Conservation (phyloP, 371 early-diverging fungal species). For the Saksenaea vasiformis region DNA sequence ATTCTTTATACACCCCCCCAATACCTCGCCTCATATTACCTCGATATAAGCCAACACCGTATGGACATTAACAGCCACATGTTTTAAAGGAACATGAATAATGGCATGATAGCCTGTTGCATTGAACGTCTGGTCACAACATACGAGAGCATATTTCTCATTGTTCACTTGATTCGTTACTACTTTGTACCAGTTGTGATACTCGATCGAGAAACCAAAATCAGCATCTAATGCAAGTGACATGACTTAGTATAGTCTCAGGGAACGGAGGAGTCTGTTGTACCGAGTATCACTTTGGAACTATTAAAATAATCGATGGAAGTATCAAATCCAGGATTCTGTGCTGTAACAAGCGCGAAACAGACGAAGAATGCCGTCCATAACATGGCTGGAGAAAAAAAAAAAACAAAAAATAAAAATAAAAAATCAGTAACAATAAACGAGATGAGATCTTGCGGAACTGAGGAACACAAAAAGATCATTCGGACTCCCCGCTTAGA, state of each 20-base stretch:
- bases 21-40: too few species aligned
- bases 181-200: conserved; percentile 30
- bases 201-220: conserved; percentile 27
- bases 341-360: conserved; percentile 2
- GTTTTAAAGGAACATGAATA: conserved; percentile 18
- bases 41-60: conserved; percentile 21
- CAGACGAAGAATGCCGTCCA: not conserved
- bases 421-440: too few species aligned
- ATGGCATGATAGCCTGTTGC: conserved; percentile 23
- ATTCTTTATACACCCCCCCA: too few species aligned
- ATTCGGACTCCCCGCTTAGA: not conserved
- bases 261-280: not conserved
- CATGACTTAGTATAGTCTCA: not conserved
- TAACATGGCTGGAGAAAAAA: not conserved
- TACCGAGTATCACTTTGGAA: conserved; percentile 15
- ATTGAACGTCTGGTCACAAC: conserved; percentile 20
- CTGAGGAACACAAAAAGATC: not conserved
- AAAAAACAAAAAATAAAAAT: conserved; percentile 3
- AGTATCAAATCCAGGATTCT: conserved; percentile 17
- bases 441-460: not conserved
- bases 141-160: conserved; percentile 30
- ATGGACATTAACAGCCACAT: conserved; percentile 16
- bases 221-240: conserved; percentile 3
- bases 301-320: conserved; percentile 12
- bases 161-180: conserved; percentile 18